These are phyloP conservation scores for Elsinoe fawcettii DNA, from an alignment of 2,329 filamentous ascomycete species.

Conservation along the genomic window DNA sequence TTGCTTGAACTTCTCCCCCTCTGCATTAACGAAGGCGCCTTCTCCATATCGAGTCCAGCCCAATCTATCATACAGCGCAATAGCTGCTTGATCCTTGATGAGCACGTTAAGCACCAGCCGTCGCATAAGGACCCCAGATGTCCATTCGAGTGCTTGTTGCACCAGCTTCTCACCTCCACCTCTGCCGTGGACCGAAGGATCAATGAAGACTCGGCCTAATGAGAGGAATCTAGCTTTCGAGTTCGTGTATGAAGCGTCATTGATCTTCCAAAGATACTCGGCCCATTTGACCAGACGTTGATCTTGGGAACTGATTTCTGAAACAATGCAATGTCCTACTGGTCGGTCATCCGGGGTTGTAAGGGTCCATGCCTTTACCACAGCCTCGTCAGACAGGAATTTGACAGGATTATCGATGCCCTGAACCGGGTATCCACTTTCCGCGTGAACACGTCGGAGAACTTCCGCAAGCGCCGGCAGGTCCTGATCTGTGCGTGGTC, in stretches of 20 bases:
- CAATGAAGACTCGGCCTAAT: constrained; percentile 24
- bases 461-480: constrained; percentile 21
- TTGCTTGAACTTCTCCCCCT: not conserved
- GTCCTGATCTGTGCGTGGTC: constrained; percentile 20
- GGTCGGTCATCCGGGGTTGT: constrained; percentile 14
- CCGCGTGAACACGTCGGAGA: constrained; percentile 21
- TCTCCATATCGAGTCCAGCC: constrained; percentile 22
- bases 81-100: constrained; percentile 22
- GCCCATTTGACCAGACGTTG: constrained; percentile 3
- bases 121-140: constrained; percentile 11
- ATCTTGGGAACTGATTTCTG: constrained; percentile 16
- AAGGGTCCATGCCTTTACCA: constrained; percentile 22
- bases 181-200: constrained; percentile 19
- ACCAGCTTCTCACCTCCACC: constrained; percentile 22
- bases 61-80: constrained; percentile 22
- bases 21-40: not conserved
- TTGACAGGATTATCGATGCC: constrained; percentile 19
- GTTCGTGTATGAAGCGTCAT: constrained; percentile 11
- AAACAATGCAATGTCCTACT: constrained; percentile 22
- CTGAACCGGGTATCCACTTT: constrained; percentile 25
- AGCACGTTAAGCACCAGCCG: constrained; percentile 22
- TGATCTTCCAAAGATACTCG: constrained; percentile 20
- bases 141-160: constrained; percentile 17
- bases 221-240: constrained; percentile 20
- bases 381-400: constrained; percentile 14